Evolutionary conservation across 148 eudicot genomes (phyloP).

Genomic region (Heliosperma pusillum): DNA sequence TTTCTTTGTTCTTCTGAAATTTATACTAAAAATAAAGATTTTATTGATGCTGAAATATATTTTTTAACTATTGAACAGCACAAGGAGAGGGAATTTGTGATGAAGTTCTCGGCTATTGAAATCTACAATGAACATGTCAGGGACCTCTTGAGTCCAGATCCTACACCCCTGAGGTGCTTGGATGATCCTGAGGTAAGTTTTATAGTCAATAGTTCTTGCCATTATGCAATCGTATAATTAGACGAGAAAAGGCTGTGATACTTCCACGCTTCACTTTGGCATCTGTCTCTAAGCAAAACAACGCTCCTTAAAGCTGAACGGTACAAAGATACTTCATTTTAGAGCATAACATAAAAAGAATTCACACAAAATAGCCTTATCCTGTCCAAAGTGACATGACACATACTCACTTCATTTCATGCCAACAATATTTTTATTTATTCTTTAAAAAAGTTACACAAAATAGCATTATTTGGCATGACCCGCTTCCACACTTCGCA

Average conservation of each 20-base stretch:
- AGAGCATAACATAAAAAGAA: background rate
- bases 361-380: too few species aligned
- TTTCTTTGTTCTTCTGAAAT: background rate
- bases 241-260: too few species aligned
- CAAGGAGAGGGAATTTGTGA: conserved; percentile 56
- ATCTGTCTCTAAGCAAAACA: background rate
- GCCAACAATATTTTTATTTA: too few species aligned
- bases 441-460: too few species aligned
- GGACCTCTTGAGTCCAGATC: conserved; percentile 76
- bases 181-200: conserved; percentile 93
- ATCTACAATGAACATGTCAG: conserved; percentile 84
- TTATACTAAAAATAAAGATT: background rate
- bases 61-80: conserved; percentile 38
- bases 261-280: background rate
- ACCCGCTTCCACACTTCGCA: too few species aligned
- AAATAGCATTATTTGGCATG: too few species aligned
- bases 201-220: background rate
- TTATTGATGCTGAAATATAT: background rate
- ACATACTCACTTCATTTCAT: too few species aligned
- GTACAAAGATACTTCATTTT: background rate
- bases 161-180: conserved; percentile 73
- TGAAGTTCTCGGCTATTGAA: conserved; percentile 90
- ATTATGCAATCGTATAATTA: conserved; percentile 3
- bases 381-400: too few species aligned
- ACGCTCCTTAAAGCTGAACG: background rate